Conservation (phyloP, 148 eudicot genomes). For the Rhododendron kiyosumense region DNA sequence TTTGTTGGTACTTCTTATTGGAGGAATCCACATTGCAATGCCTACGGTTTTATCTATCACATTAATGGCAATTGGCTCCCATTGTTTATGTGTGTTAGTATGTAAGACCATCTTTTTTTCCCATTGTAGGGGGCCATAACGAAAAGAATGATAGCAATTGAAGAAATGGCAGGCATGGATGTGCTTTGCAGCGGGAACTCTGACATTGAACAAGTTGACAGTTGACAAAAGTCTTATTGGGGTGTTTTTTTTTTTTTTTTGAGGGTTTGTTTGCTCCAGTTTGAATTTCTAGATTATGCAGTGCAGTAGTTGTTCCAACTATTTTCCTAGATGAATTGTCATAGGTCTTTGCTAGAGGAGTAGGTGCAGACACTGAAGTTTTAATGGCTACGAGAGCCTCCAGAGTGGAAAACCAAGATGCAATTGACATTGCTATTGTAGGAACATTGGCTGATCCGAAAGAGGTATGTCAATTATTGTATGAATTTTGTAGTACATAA, state of each 20-base stretch:
- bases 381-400: slow-evolving; percentile 75
- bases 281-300: too few species aligned
- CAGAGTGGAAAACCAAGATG: slow-evolving; percentile 72
- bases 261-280: too few species aligned
- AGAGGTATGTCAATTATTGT: slow-evolving; percentile 37
- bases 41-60: slow-evolving; percentile 47
- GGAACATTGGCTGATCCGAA: slow-evolving; percentile 72
- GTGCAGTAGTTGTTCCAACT: too few species aligned
- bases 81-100: slow-evolving; percentile 18
- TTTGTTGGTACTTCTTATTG: slow-evolving; percentile 43
- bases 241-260: too few species aligned
- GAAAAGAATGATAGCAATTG: too few species aligned
- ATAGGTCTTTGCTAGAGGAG: slow-evolving; percentile 52
- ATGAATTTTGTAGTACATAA: not conserved
- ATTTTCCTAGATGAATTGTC: not conserved
- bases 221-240: too few species aligned
- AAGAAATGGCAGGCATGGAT: too few species aligned
- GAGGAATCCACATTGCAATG: slow-evolving; percentile 50
- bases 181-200: too few species aligned
- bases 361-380: slow-evolving; percentile 50
- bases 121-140: too few species aligned
- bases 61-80: slow-evolving; percentile 48
- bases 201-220: too few species aligned
- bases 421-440: slow-evolving; percentile 74
- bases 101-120: too few species aligned